A percentile compares a stretch with the other conserved stretches of the same genome.
Conservation (phyloP, 352 stramenopile genomes). For the Globisporangium apiculatum region DNA sequence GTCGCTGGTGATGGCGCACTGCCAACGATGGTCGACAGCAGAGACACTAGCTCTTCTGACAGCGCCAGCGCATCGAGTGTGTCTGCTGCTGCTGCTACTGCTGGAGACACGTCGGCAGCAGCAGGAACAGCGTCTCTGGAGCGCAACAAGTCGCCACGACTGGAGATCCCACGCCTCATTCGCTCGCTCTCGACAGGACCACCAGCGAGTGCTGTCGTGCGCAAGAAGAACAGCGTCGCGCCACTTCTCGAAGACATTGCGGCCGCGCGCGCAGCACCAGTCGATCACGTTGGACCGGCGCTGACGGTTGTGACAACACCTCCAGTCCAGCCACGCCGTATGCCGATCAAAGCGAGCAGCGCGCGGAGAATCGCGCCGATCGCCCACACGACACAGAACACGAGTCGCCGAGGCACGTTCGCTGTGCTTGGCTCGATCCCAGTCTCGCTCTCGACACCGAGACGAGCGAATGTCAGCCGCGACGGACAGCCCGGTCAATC, state of each 20-base stretch:
- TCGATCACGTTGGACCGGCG: too few species aligned
- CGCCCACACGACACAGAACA: neutral
- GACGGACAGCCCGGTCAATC: neutral
- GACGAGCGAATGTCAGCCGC: neutral
- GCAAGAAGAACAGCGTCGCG: constrained; percentile 8
- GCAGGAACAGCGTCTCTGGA: too few species aligned
- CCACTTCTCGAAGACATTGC: neutral
- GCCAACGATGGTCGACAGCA: too few species aligned
- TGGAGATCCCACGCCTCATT: too few species aligned
- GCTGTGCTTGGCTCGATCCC: constrained; percentile 3
- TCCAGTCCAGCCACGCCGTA: neutral
- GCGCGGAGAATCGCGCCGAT: neutral
- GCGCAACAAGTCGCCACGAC: too few species aligned
- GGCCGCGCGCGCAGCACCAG: too few species aligned
- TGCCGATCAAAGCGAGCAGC: neutral
- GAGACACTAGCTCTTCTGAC: too few species aligned
- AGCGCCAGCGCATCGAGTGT: too few species aligned
- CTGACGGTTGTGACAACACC: neutral
- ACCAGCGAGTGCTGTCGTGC: neutral
- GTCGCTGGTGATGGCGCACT: too few species aligned
- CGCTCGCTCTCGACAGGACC: neutral
- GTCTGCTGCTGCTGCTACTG: too few species aligned
- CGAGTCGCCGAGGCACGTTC: neutral
- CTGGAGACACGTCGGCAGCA: too few species aligned
- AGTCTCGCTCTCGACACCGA: constrained; percentile 2